phyloP scores from a whole-genome alignment of 345 rosid species.

The Hirschfeldia incana region DNA sequence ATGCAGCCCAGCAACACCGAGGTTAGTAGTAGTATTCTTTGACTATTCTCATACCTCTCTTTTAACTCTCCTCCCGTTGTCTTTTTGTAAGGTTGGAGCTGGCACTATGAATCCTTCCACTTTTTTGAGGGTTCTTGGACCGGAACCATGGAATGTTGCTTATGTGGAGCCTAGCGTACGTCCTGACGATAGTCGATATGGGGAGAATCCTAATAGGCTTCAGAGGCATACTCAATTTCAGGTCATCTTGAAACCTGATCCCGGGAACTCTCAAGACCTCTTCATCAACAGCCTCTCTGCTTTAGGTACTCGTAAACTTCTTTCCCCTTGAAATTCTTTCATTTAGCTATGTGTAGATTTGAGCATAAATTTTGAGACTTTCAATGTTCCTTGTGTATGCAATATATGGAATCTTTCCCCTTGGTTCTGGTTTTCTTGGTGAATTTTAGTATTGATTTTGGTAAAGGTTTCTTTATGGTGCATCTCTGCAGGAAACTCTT shows the following conservation, averaged over 20 bases:
- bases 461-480: not conserved
- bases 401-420: not conserved
- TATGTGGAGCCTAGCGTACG: constrained; percentile 96
- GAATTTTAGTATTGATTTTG: not conserved
- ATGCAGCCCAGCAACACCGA: constrained; percentile 99
- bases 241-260: constrained; percentile 97
- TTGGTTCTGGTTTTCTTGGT: too few relatives aligned
- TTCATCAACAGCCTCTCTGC: constrained; percentile 88
- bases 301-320: constrained; percentile 52
- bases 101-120: constrained; percentile 99
- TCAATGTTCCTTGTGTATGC: not conserved
- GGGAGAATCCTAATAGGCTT: constrained; percentile 96
- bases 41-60: not conserved
- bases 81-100: constrained; percentile 70
- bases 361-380: not conserved
- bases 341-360: not conserved
- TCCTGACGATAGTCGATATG: constrained; percentile 94
- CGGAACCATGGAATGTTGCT: constrained; percentile 98
- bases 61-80: not conserved
- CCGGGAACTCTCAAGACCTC: constrained; percentile 93
- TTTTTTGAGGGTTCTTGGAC: constrained; percentile 90
- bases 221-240: constrained; percentile 98
- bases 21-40: constrained; percentile 36
- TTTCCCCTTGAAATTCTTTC: not conserved
- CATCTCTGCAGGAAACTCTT: not conserved